Evolutionary conservation across 225 moss, liverwort and hornwort genomes (phyloP).

Genomic region (Pseudoscleropodium purum): DNA sequence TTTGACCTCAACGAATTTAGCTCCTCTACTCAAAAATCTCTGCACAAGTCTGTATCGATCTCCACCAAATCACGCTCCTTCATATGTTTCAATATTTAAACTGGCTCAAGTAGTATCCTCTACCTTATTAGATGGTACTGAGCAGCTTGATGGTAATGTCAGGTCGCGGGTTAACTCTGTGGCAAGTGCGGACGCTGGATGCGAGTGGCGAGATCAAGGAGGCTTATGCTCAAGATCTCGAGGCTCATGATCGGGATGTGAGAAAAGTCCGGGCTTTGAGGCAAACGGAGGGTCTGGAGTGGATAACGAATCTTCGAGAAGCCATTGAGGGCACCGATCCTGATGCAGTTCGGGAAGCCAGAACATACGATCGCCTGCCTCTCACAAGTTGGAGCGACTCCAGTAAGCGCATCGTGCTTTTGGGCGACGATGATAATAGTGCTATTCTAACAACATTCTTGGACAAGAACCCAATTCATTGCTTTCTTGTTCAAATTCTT

Average conservation of each 20-base stretch:
- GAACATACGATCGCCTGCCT: constrained; percentile 13
- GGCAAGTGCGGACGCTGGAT: constrained; percentile 24
- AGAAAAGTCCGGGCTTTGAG: constrained; percentile 25
- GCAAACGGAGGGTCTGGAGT: constrained; percentile 14
- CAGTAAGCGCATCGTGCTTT: constrained; percentile 23
- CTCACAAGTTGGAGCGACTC: constrained; percentile 38
- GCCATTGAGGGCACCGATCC: constrained; percentile 29
- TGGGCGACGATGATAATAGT: constrained; percentile 48
- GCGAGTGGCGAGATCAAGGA: constrained; percentile 12
- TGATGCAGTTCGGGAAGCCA: constrained; percentile 20
- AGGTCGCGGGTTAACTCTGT: constrained; percentile 18
- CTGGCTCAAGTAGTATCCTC: background rate
- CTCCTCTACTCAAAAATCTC: background rate
- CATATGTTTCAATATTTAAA: background rate
- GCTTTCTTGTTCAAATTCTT: background rate
- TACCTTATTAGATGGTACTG: background rate
- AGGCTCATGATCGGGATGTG: constrained; percentile 4
- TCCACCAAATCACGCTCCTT: background rate
- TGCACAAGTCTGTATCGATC: background rate
- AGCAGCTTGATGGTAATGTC: background rate
- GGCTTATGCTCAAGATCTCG: background rate
- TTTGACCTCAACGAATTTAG: background rate
- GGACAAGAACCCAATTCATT: background rate
- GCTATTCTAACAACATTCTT: background rate
- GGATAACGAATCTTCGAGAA: constrained; percentile 9